Percentiles rank a stretch among this genome's conserved stretches.
phyloP scores from a whole-genome alignment of 2,329 filamentous ascomycete species.

The Pseudogymnoascus sp. region DNA sequence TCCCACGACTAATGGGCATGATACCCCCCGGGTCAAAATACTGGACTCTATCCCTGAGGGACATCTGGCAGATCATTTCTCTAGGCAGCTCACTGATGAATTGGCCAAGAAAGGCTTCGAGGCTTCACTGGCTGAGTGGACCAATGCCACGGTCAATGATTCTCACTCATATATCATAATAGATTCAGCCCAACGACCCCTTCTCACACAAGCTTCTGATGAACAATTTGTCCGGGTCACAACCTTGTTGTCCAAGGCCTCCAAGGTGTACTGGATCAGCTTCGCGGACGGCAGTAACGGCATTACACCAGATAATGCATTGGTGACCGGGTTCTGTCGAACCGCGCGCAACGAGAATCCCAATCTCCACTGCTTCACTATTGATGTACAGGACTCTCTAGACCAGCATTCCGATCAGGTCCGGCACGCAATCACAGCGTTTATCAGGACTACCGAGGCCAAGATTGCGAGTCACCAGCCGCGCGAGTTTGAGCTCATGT shows the following conservation, averaged over 20 bases:
- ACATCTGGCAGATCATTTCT: neutral
- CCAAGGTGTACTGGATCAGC: conserved; percentile 9
- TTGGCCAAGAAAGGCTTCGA: neutral
- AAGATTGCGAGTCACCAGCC: neutral
- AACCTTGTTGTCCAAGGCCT: neutral
- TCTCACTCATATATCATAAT: neutral
- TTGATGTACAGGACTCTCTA: conserved; percentile 11
- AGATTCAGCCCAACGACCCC: neutral
- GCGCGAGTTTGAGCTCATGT: neutral
- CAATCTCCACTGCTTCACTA: conserved; percentile 13
- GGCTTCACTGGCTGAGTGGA: neutral
- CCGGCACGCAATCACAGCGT: neutral
- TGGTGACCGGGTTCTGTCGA: conserved; percentile 13
- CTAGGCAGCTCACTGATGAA: neutral
- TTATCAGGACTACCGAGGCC: neutral
- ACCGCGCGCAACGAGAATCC: conserved; percentile 14
- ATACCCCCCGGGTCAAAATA: neutral
- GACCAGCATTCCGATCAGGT: neutral
- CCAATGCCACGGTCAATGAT: neutral
- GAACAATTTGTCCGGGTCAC: neutral
- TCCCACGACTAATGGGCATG: neutral
- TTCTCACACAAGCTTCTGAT: neutral
- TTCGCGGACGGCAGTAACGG: conserved; percentile 10
- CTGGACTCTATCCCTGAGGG: neutral
- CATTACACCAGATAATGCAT: conserved; percentile 12